A percentile compares a stretch with the other conserved stretches of the same genome.
Conservation (phyloP, 1,284 basidiomycete species). For the Sanghuangporus baumii region DNA sequence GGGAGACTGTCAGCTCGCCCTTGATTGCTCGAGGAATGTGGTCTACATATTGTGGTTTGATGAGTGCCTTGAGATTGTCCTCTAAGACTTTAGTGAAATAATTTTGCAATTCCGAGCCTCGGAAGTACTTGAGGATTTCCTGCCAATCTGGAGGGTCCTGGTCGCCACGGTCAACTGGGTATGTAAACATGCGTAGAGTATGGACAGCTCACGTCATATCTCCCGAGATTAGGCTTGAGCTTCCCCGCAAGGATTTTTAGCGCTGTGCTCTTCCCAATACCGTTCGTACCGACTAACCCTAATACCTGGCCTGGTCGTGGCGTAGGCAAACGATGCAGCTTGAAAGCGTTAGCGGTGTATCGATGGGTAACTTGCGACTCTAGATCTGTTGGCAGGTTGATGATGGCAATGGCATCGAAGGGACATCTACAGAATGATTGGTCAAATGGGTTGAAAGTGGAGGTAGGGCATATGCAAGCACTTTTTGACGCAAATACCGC, state of each 20-base stretch:
- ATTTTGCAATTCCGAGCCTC: slow-evolving; percentile 95
- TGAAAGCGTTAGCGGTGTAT: slow-evolving; percentile 96
- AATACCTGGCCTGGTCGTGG: slow-evolving; percentile 94
- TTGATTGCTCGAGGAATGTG: slow-evolving; percentile 96
- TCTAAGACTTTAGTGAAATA: slow-evolving; percentile 99
- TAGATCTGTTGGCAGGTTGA: slow-evolving; percentile 95
- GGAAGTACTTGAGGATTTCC: slow-evolving; percentile 95
- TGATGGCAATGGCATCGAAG: slow-evolving; percentile 95
- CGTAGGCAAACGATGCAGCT: slow-evolving; percentile 92
- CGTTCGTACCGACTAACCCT: slow-evolving; percentile 94
- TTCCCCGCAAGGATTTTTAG: slow-evolving; percentile 94
- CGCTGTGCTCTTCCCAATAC: slow-evolving; percentile 97
- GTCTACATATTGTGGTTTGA: slow-evolving; percentile 98
- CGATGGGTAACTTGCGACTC: slow-evolving; percentile 93
- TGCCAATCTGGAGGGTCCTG: slow-evolving; percentile 96
- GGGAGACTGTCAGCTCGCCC: slow-evolving; percentile 74
- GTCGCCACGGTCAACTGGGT: slow-evolving; percentile 5
- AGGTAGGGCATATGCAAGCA: slow-evolving; percentile 35
- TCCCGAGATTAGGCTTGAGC: slow-evolving; percentile 88
- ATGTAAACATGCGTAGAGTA: not conserved
- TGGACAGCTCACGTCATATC: slow-evolving; percentile 67
- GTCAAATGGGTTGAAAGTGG: not conserved
- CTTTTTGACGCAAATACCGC: slow-evolving; percentile 99
- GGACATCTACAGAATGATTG: slow-evolving; percentile 64
- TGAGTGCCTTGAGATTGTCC: slow-evolving; percentile 95